Base-by-base conservation (phyloP, 495 filamentous ascomycete species). In the Corynascus novoguineensis region DNA sequence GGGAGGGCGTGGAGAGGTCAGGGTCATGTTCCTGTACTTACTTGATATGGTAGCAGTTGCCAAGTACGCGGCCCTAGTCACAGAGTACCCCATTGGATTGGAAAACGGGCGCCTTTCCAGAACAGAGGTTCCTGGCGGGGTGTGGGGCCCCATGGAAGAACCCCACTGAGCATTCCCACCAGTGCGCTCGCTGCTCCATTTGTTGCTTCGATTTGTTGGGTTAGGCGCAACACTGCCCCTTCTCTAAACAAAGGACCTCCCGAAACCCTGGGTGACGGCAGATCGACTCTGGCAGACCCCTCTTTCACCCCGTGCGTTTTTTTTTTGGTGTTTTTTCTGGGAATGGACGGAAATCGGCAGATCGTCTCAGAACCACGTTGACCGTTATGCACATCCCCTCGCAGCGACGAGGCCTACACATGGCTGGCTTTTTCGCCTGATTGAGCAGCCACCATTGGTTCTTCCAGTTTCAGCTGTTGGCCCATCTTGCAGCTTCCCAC, bases 31-130 rank as follows among this genome's bases (percentile, higher is more conserved):
- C 52, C 60, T 57, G 28, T 32, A 48, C 42, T 58, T 32, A 48
- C 42, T 58, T 35, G 19, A 44, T 29, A 49, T 49, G 46, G 46
- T 19, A 21, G 34, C 12, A 17, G 29, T 28, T 44, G 37, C 58
- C 60, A 64, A 60, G 59, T 48, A 63, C 59, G n/a, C n/a, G n/a
- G n/a, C n/a, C 61, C 58, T 42, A 55, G 44, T 15, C 35, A 21
- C 10, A 48, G 55, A 50, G 24, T n/a, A 56, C 59, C 53, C 49
- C 55, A 41, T 41, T 41, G 37, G 37, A 54, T 58, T 50, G 34
- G 50, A 48, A 53, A 52, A 38, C 56, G 57, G 48, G 45, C 49
- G 64, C 61, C 52, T 57, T 64, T 63, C 64, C 60, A 67, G 61
- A 64, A 64, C 22, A 59, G 37, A 15, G 17, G 57, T 55, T 57